These are phyloP conservation scores for Penicillium sp. DNA, from an alignment of 2,329 filamentous ascomycete genomes.

Conservation along the genomic window DNA sequence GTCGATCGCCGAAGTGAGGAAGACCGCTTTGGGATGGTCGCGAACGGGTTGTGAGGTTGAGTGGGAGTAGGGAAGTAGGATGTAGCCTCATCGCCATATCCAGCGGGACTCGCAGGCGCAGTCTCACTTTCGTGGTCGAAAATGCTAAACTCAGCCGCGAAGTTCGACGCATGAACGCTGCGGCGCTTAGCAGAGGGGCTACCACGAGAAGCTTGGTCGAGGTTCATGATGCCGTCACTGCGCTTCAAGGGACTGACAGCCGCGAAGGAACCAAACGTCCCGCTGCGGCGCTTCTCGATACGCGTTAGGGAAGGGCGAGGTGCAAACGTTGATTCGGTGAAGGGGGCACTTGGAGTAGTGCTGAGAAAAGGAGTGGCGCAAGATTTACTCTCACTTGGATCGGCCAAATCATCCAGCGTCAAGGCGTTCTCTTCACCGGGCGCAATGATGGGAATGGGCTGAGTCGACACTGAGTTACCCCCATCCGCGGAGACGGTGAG, in stretches of 20 bases:
- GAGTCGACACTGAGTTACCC: constrained; percentile 66
- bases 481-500: constrained; percentile 71
- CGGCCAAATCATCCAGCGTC: constrained; percentile 35
- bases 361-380: constrained; percentile 39
- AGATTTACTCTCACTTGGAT: constrained; percentile 27
- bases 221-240: constrained; percentile 84
- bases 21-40: constrained; percentile 66
- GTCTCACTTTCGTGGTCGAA: constrained; percentile 62
- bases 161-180: constrained; percentile 76
- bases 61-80: constrained; percentile 33
- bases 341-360: constrained; percentile 39
- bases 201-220: constrained; percentile 75
- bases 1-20: constrained; percentile 85
- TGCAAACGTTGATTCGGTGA: constrained; percentile 31
- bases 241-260: constrained; percentile 85
- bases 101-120: constrained; percentile 34
- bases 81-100: constrained; percentile 31
- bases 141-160: constrained; percentile 69
- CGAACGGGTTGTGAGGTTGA: constrained; percentile 53
- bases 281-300: constrained; percentile 55
- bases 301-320: constrained; percentile 48
- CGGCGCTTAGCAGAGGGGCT: constrained; percentile 90
- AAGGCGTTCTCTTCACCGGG: constrained; percentile 53
- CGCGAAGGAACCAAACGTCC: constrained; percentile 54
- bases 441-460: constrained; percentile 51